phyloP scores from a whole-genome alignment of 164 flowering plant species.

The Annona cherimola region DNA sequence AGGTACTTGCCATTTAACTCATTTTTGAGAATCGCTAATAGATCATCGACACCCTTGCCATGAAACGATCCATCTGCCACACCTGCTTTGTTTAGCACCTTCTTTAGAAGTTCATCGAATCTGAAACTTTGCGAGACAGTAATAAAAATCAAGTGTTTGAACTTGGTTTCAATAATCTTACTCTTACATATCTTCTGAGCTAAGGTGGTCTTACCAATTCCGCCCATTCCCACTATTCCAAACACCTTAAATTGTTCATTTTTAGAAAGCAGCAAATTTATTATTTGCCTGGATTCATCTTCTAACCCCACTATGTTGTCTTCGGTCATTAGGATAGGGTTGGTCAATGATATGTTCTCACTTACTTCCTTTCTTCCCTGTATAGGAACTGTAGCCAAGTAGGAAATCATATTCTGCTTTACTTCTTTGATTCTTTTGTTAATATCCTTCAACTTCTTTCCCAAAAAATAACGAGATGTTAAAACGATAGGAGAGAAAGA shows the following conservation, averaged over 20 bases:
- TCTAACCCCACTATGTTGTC: background rate
- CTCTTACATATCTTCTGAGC: background rate
- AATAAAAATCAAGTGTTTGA: background rate
- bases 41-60: background rate
- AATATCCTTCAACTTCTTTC: too few species aligned
- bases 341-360: background rate
- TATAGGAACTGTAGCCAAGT: background rate
- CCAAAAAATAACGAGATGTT: too few species aligned
- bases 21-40: background rate
- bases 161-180: background rate
- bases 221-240: background rate
- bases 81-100: background rate
- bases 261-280: background rate
- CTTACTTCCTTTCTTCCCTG: background rate
- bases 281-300: background rate
- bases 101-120: background rate
- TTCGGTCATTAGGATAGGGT: background rate
- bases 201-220: background rate
- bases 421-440: too few species aligned
- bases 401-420: too few species aligned
- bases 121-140: background rate
- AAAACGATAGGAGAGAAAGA: background rate
- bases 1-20: slow-evolving; percentile 1
- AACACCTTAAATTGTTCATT: background rate
- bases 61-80: background rate